These are phyloP conservation scores for Coemansia erecta DNA, from an alignment of 192 early-diverging fungal genomes.

Conservation along the genomic window DNA sequence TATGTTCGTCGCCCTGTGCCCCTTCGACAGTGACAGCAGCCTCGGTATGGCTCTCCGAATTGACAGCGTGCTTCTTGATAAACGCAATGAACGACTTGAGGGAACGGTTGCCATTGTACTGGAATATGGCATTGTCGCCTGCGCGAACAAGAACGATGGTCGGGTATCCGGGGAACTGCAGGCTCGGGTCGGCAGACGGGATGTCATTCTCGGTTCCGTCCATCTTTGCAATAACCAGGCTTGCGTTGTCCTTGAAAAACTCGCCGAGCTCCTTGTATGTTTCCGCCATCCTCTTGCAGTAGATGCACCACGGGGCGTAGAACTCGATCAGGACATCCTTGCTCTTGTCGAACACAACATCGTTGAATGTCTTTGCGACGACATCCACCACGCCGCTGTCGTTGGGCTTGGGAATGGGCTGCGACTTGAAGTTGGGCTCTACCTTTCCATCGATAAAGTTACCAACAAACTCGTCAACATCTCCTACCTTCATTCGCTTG, in stretches of 20 bases:
- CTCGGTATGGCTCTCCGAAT: slow-evolving; percentile 15
- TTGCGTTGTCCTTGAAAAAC: slow-evolving; percentile 39
- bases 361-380: slow-evolving; percentile 82
- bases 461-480: slow-evolving; percentile 62
- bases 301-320: slow-evolving; percentile 88
- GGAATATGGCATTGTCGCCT: slow-evolving; percentile 67
- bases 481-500: slow-evolving; percentile 60
- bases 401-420: slow-evolving; percentile 78
- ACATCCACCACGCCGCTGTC: slow-evolving; percentile 87
- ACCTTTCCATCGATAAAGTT: slow-evolving; percentile 67
- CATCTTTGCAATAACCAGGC: slow-evolving; percentile 82
- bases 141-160: slow-evolving; percentile 92
- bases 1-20: slow-evolving; percentile 3
- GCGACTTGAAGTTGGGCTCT: slow-evolving; percentile 78
- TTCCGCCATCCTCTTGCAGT: slow-evolving; percentile 72
- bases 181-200: slow-evolving; percentile 59
- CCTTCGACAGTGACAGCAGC: slow-evolving; percentile 1
- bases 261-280: slow-evolving; percentile 82
- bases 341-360: slow-evolving; percentile 77
- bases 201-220: slow-evolving; percentile 93
- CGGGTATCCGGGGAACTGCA: slow-evolving; percentile 87
- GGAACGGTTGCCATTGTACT: slow-evolving; percentile 79
- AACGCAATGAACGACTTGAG: slow-evolving; percentile 73
- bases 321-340: slow-evolving; percentile 95
- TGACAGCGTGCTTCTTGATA: slow-evolving; percentile 65